Conservation (phyloP, 1,284 basidiomycete species). For the Agroathelia rolfsii region DNA sequence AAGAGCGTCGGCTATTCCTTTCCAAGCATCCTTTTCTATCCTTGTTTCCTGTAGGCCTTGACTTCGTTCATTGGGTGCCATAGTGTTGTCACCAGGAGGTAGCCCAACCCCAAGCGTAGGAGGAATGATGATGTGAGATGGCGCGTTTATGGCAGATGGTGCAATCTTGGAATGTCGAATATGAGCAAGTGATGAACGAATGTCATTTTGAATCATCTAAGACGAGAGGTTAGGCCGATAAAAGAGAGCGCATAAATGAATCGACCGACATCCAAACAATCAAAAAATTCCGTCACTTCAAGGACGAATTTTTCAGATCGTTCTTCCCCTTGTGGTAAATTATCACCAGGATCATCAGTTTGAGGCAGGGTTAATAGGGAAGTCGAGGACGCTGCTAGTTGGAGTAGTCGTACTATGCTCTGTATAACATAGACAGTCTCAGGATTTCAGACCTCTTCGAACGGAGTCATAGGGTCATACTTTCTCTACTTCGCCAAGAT, state of each 20-base stretch:
- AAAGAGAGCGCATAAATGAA: slow-evolving; percentile 1
- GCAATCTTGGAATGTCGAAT: slow-evolving; percentile 75
- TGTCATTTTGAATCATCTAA: slow-evolving; percentile 61
- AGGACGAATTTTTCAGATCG: slow-evolving; percentile 74
- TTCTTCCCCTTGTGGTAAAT: slow-evolving; percentile 68
- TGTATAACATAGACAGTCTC: slow-evolving; percentile 19
- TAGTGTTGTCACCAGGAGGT: slow-evolving; percentile 33
- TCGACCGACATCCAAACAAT: slow-evolving; percentile 60
- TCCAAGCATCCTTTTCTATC: slow-evolving; percentile 67
- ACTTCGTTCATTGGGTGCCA: slow-evolving; percentile 20
- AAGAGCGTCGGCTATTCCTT: slow-evolving; percentile 57
- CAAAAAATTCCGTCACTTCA: slow-evolving; percentile 76
- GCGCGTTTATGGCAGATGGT: slow-evolving; percentile 71
- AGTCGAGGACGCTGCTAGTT: slow-evolving; percentile 65
- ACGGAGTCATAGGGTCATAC: slow-evolving; percentile 25
- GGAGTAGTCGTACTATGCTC: slow-evolving; percentile 67
- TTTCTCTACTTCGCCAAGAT: slow-evolving; percentile 74
- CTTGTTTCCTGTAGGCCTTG: slow-evolving; percentile 70
- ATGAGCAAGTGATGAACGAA: slow-evolving; percentile 70
- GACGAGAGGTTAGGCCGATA: slow-evolving; percentile 1
- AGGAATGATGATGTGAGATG: slow-evolving; percentile 58
- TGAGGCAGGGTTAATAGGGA: slow-evolving; percentile 69
- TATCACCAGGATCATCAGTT: slow-evolving; percentile 55
- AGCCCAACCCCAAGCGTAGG: slow-evolving; percentile 69
- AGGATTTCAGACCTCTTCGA: slow-evolving; percentile 3